These are phyloP conservation scores for Neurospora hispaniola DNA, from an alignment of 495 filamentous ascomycete species.

Conservation along the genomic window DNA sequence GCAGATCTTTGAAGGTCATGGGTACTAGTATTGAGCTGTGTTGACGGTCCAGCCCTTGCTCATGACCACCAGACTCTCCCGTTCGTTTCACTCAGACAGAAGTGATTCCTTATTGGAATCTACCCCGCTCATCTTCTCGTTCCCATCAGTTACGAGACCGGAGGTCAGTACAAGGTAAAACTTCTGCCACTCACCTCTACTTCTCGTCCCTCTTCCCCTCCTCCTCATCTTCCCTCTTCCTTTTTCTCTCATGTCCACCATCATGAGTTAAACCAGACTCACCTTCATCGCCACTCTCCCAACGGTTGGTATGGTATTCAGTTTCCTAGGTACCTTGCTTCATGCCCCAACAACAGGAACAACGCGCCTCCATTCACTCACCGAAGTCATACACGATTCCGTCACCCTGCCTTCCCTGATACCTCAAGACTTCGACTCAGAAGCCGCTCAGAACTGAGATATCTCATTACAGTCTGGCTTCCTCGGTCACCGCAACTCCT, in stretches of 20 bases:
- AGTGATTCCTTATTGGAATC: neutral
- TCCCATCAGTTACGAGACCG: neutral
- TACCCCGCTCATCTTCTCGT: neutral
- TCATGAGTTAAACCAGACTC: neutral
- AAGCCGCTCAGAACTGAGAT: neutral
- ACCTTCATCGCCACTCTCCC: neutral
- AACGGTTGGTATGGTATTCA: neutral
- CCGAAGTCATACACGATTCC: neutral
- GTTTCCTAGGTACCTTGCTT: too few relatives aligned
- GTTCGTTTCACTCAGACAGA: neutral
- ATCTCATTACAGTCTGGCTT: neutral
- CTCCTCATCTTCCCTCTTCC: too few relatives aligned
- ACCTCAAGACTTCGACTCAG: neutral
- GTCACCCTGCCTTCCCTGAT: neutral
- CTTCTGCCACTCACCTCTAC: neutral
- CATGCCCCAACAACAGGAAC: neutral
- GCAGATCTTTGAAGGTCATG: neutral
- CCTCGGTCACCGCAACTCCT: neutral
- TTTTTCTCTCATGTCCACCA: too few relatives aligned
- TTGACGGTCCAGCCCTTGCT: neutral
- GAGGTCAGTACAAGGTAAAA: neutral
- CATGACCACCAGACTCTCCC: neutral
- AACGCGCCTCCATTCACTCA: neutral
- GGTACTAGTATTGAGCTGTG: neutral
- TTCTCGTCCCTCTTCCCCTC: neutral